Conservation (phyloP, 2,329 filamentous ascomycete genomes). For the Ophiostoma sp. region DNA sequence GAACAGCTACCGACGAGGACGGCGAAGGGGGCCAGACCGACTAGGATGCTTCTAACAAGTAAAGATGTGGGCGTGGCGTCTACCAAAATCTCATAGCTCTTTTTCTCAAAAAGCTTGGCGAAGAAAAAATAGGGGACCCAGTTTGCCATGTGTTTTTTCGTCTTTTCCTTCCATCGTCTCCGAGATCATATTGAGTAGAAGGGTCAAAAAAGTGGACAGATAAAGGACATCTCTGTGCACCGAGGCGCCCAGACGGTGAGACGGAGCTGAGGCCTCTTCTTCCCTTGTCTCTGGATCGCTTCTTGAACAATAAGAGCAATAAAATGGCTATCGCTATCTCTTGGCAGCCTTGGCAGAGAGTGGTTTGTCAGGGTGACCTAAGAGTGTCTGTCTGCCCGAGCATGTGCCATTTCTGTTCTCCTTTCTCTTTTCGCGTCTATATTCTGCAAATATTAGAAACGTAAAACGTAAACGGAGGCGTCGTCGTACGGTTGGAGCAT, state of each 20-base stretch:
- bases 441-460: background rate
- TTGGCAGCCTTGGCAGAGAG: slow-evolving; percentile 10
- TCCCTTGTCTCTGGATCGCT: background rate
- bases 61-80: background rate
- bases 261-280: background rate
- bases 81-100: background rate
- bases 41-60: background rate
- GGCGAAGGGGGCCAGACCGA: background rate
- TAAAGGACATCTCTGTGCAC: background rate
- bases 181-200: background rate
- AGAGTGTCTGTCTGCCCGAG: no score
- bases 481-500: background rate
- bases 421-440: background rate
- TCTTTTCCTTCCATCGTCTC: background rate
- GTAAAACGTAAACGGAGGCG: background rate
- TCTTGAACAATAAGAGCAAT: no score
- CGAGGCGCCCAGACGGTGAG: background rate
- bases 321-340: slow-evolving; percentile 12
- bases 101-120: background rate
- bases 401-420: background rate
- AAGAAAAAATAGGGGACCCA: background rate
- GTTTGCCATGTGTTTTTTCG: slow-evolving; percentile 10
- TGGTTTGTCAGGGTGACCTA: background rate
- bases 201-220: background rate
- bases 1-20: background rate